Conservation (phyloP, 352 stramenopile genomes). For the Globisporangium okanoganense region DNA sequence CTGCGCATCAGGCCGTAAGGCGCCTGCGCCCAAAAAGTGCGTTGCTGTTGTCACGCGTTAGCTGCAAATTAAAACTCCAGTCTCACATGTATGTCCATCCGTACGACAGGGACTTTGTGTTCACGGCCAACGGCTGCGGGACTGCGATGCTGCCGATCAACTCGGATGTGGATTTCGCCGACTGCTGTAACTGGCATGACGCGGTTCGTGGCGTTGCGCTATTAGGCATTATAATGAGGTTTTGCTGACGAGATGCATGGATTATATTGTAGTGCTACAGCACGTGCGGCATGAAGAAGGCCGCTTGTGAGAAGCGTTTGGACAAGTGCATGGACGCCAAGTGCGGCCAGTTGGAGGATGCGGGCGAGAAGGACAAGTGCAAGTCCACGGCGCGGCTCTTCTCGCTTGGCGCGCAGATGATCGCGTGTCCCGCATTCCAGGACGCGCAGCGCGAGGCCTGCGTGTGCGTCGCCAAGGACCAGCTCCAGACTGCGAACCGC, state of each 20-base stretch:
- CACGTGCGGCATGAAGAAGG: slow-evolving; percentile 73
- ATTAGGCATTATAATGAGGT: no score
- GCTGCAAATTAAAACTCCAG: no score
- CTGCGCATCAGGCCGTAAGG: slow-evolving; percentile 20
- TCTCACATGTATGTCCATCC: background rate
- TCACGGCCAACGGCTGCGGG: slow-evolving; percentile 74
- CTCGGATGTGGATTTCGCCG: slow-evolving; percentile 39
- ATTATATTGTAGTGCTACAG: slow-evolving; percentile 71
- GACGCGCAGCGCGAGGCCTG: slow-evolving; percentile 67
- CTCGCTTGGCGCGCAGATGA: slow-evolving; percentile 57
- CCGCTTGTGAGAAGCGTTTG: slow-evolving; percentile 59
- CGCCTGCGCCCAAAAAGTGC: slow-evolving; percentile 28
- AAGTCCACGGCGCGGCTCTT: slow-evolving; percentile 64
- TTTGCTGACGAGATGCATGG: background rate
- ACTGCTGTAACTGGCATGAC: slow-evolving; percentile 84
- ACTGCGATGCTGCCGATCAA: slow-evolving; percentile 54
- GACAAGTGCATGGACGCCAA: slow-evolving; percentile 70
- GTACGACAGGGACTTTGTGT: slow-evolving; percentile 55
- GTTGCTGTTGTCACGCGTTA: background rate
- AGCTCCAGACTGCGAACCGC: slow-evolving; percentile 24
- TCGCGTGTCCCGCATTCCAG: slow-evolving; percentile 66
- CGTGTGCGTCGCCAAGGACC: slow-evolving; percentile 37
- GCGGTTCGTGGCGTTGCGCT: slow-evolving; percentile 53
- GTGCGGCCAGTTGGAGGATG: slow-evolving; percentile 26
- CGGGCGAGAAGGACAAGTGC: slow-evolving; percentile 32